Conservation (phyloP, 305 asterid genomes). For the Fraxinus sp. region DNA sequence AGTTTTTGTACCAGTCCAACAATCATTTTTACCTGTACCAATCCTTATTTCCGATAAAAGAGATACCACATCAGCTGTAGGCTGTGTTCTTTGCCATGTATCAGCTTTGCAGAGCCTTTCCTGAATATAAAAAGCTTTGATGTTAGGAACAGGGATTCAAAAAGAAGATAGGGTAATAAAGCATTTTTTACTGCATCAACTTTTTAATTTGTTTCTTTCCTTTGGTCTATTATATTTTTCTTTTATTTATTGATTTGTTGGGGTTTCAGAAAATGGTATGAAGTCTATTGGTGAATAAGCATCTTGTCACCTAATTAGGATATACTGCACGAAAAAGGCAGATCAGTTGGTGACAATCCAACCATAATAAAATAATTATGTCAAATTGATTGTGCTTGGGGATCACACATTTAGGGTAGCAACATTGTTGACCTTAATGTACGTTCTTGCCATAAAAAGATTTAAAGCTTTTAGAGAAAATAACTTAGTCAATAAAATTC, state of each 20-base stretch:
- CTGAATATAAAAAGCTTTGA: slow-evolving; percentile 41
- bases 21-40: slow-evolving; percentile 96
- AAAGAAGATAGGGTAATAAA: slow-evolving; percentile 24
- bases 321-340: neutral
- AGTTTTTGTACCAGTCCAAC: slow-evolving; percentile 92
- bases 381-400: neutral
- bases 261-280: neutral
- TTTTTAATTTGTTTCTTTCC: slow-evolving; percentile 7
- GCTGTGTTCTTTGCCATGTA: slow-evolving; percentile 92
- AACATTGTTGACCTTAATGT: neutral
- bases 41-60: slow-evolving; percentile 95
- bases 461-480: neutral
- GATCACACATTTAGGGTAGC: neutral
- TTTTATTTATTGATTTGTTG: neutral
- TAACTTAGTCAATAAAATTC: neutral
- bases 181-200: slow-evolving; percentile 15
- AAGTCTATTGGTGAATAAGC: slow-evolving; percentile 1
- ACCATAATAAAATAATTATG: neutral
- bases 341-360: neutral
- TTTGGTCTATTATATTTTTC: neutral
- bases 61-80: slow-evolving; percentile 94
- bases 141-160: neutral
- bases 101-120: slow-evolving; percentile 95
- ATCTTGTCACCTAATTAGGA: neutral
- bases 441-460: neutral